Conservation (phyloP, 108 stramenopile species). For the Phaeodactylum tricornutum region DNA sequence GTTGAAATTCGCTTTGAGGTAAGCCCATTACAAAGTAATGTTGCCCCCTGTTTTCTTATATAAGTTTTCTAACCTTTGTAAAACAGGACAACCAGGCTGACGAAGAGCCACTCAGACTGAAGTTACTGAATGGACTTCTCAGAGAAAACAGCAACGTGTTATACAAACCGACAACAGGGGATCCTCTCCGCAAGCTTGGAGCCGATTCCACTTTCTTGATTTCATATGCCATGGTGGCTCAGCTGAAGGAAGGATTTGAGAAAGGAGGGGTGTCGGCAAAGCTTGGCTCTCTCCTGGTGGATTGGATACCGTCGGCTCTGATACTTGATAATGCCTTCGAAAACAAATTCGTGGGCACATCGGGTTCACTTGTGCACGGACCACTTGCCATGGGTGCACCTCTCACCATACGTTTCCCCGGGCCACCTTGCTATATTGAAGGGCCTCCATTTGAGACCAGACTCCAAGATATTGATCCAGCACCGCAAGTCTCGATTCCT, state of each 20-base stretch:
- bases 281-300: conserved; percentile 46
- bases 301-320: conserved; percentile 50
- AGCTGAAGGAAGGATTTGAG: conserved; percentile 14
- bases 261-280: conserved; percentile 21
- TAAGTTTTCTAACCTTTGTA: neutral
- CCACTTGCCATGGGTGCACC: conserved; percentile 34
- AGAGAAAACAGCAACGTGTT: conserved; percentile 12
- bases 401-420: conserved; percentile 37
- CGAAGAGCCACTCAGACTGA: conserved; percentile 2
- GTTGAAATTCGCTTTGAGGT: conserved; percentile 41
- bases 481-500: conserved; percentile 46
- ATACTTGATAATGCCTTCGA: conserved; percentile 16
- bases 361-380: conserved; percentile 33
- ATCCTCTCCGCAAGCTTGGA: conserved; percentile 14
- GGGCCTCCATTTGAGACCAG: conserved; percentile 54
- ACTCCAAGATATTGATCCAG: conserved; percentile 22
- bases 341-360: neutral
- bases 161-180: conserved; percentile 9
- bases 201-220: conserved; percentile 41
- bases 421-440: conserved; percentile 57
- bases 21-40: neutral
- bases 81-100: conserved; percentile 1
- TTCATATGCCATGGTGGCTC: conserved; percentile 27
- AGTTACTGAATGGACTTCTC: conserved; percentile 3
- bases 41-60: neutral